Conservation (phyloP, 495 filamentous ascomycete genomes). For the Chaetomidium leptoderma region DNA sequence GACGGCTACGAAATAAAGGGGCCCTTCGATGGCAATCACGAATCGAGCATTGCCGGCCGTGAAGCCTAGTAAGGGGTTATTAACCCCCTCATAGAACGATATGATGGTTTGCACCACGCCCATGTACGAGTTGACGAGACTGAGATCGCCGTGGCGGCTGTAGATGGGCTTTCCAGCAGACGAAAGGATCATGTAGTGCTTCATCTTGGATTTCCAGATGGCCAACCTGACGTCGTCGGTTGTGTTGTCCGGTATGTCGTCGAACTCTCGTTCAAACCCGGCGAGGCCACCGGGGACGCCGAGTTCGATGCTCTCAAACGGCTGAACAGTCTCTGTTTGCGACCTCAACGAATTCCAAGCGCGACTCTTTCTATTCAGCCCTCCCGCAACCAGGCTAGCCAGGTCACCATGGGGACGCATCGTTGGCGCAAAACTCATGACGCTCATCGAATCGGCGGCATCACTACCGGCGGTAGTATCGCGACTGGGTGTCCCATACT, state of each 20-base stretch:
- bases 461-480: constrained; percentile 41
- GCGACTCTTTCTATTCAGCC: constrained; percentile 52
- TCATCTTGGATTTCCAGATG: constrained; percentile 81
- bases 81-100: constrained; percentile 82
- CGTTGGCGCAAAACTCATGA: constrained; percentile 77
- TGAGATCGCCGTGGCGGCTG: constrained; percentile 86
- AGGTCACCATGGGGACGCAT: constrained; percentile 67
- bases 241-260: constrained; percentile 62
- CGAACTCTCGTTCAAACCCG: constrained; percentile 73
- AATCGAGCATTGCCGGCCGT: constrained; percentile 79
- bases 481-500: constrained; percentile 29
- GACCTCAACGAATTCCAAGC: constrained; percentile 57
- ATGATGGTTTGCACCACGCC: constrained; percentile 98
- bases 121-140: constrained; percentile 84
- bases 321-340: constrained; percentile 55
- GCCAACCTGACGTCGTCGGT: constrained; percentile 61
- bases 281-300: constrained; percentile 52
- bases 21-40: constrained; percentile 74
- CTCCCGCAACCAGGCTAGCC: constrained; percentile 77
- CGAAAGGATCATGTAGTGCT: constrained; percentile 94
- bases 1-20: constrained; percentile 89
- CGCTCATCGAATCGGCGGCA: constrained; percentile 73
- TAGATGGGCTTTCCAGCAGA: constrained; percentile 98
- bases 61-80: constrained; percentile 74
- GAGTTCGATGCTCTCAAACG: constrained; percentile 47